Evolutionary conservation across 441 rosid species (phyloP).

Genomic region (Adansonia madagascariensis): DNA sequence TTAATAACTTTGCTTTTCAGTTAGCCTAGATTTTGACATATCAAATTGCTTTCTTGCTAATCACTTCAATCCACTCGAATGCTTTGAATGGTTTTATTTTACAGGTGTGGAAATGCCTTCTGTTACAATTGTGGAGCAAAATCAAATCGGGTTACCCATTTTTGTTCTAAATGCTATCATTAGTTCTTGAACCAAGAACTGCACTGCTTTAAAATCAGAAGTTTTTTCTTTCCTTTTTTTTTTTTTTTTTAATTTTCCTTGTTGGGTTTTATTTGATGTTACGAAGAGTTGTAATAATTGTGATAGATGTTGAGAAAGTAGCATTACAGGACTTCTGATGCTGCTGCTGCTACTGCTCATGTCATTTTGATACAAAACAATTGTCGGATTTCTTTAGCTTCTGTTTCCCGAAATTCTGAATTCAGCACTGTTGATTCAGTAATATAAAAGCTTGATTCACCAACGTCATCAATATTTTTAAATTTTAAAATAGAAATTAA

Average conservation of each 20-base stretch:
- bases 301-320: background rate
- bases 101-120: conserved; percentile 32
- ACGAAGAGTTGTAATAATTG: background rate
- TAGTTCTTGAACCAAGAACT: background rate
- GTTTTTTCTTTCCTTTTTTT: background rate
- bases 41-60: background rate
- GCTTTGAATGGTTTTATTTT: background rate
- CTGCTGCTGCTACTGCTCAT: background rate
- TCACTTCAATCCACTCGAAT: background rate
- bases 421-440: no score
- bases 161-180: background rate
- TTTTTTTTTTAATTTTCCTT: background rate
- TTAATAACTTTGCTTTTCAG: background rate
- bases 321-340: background rate
- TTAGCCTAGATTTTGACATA: background rate
- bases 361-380: background rate
- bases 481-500: no score
- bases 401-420: background rate
- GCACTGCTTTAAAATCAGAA: background rate
- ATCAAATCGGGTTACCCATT: background rate
- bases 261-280: background rate
- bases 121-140: conserved; percentile 30
- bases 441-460: no score
- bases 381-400: background rate
- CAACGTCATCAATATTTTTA: no score